Percentiles rank a stretch among this genome's conserved stretches.
These are phyloP conservation scores for Coccomyxa sp. DNA, from an alignment of 139 green algal species.

Conservation along the genomic window DNA sequence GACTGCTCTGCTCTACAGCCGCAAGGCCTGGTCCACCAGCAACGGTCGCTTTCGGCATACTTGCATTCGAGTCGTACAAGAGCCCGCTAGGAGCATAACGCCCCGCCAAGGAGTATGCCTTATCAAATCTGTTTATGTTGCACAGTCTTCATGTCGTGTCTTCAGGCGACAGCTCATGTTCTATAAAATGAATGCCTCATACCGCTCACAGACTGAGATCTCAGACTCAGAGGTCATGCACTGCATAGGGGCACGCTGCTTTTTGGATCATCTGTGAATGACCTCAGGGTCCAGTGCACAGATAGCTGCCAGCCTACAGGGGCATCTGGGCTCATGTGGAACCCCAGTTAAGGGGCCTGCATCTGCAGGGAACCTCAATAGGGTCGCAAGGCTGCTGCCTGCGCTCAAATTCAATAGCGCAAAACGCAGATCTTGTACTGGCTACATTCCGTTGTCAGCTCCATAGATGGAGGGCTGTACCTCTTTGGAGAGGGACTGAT, in stretches of 20 bases:
- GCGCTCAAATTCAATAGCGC: neutral
- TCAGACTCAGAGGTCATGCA: neutral
- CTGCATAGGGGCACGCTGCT: neutral
- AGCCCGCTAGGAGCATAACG: neutral
- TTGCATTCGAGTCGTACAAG: neutral
- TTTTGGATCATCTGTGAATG: neutral
- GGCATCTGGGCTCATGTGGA: too few relatives aligned
- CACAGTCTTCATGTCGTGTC: neutral
- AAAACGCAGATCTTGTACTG: neutral
- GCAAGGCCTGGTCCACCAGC: too few relatives aligned
- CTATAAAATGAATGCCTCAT: neutral
- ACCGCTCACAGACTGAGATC: neutral
- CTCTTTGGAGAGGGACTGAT: neutral
- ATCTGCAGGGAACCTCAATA: neutral
- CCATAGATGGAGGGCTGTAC: neutral
- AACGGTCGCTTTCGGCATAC: too few relatives aligned
- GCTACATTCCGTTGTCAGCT: too few relatives aligned
- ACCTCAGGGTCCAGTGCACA: neutral
- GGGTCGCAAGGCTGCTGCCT: neutral
- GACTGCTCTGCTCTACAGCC: too few relatives aligned
- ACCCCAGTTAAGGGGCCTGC: too few relatives aligned
- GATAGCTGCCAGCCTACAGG: too few relatives aligned
- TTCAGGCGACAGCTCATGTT: neutral
- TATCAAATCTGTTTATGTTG: neutral
- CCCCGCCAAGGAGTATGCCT: neutral